phyloP scores from a whole-genome alignment of 257 asterid species.

The Solanum chmielewskii region DNA sequence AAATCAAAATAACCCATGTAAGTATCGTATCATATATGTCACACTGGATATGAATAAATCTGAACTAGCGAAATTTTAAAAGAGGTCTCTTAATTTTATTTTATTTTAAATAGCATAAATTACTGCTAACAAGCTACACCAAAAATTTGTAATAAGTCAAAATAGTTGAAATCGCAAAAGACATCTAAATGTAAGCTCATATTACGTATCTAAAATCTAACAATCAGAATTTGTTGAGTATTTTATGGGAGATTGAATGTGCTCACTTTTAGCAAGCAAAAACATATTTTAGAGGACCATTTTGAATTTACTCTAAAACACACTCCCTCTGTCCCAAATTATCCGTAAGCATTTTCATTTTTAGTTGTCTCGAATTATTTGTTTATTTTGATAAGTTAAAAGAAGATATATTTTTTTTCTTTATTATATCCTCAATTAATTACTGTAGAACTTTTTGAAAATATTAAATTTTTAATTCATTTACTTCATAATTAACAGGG shows the following conservation, averaged over 20 bases:
- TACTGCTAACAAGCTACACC: not conserved
- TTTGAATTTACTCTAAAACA: not conserved
- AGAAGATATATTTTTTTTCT: too few species aligned
- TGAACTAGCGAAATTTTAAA: too few species aligned
- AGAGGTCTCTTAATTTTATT: not conserved
- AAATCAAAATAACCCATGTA: not conserved
- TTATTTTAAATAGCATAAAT: too few species aligned
- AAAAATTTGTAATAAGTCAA: not conserved
- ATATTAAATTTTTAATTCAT: too few species aligned
- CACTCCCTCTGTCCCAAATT: too few species aligned
- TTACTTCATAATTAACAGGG: too few species aligned
- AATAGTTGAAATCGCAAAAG: not conserved
- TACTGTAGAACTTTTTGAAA: too few species aligned
- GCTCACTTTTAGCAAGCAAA: not conserved
- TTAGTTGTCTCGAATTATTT: too few species aligned
- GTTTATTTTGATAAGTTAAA: too few species aligned
- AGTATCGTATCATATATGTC: not conserved
- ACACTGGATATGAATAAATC: not conserved
- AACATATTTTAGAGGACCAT: not conserved
- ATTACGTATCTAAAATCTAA: too few species aligned
- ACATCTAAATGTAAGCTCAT: not conserved
- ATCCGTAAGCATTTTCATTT: too few species aligned
- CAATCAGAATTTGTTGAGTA: not conserved
- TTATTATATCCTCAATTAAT: too few species aligned
- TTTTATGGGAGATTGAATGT: not conserved